Percentiles rank a stretch among this genome's conserved stretches.
Evolutionary conservation across 192 early-diverging fungal genomes (phyloP).

Genomic region (Backusella morwellensis): DNA sequence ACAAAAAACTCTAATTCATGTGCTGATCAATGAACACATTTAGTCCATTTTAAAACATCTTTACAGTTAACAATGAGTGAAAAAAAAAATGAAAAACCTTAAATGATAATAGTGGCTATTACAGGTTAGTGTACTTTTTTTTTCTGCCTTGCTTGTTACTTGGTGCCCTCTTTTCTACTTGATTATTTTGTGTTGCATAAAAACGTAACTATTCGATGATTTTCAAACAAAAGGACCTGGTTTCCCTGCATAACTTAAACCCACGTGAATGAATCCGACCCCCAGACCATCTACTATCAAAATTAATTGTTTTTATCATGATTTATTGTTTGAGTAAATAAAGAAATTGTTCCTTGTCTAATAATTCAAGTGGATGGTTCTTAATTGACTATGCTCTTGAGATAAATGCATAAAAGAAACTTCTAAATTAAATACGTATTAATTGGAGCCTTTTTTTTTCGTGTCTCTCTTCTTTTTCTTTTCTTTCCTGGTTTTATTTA

Average conservation of each 20-base stretch:
- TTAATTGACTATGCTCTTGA: neutral
- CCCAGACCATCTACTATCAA: no score
- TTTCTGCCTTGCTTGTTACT: neutral
- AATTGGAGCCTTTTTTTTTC: neutral
- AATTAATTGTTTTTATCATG: no score
- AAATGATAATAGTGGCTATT: neutral
- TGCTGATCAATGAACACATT: neutral
- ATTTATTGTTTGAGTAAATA: no score
- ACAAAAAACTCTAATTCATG: neutral
- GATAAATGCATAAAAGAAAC: neutral
- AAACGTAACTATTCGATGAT: neutral
- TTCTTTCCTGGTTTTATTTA: neutral
- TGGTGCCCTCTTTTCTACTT: neutral
- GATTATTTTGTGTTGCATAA: neutral
- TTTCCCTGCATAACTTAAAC: neutral
- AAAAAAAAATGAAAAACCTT: neutral
- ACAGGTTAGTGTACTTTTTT: neutral
- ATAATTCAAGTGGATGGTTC: neutral
- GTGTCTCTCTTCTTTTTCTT: neutral
- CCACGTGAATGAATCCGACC: neutral
- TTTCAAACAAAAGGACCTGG: neutral
- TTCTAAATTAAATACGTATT: neutral
- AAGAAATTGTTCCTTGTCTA: no score
- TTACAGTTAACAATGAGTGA: neutral
- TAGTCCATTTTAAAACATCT: neutral